Evolutionary conservation across 768 basidiomycete species (phyloP), one percentile per base, ranked within the genome.

Genomic region (Tulasnella calospora): DNA sequence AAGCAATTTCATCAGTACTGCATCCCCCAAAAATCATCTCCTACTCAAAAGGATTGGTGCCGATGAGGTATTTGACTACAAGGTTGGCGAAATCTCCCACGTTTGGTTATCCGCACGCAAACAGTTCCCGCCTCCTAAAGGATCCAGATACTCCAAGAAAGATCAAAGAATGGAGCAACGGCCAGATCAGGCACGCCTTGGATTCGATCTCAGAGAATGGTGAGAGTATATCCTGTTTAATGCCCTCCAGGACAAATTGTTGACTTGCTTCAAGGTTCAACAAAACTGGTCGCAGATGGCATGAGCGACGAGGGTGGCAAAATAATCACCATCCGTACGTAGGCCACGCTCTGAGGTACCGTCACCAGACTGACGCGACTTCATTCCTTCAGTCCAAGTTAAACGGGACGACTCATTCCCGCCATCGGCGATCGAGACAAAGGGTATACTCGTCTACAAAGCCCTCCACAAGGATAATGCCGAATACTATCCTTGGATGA

Each of bases 41-140:
- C 81, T 86, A 17, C 80, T 88, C 33, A 84, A 84, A 67, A 79
- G 81, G 1, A 80, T 87, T 15, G 88, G 89, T 7, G 89, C 88
- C 0, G 83, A 85, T 44, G 84, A 83, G 8, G 85, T 86, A 9
- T 85, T 87, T 77, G 86, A 88, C 80, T 82, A 85, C 79, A 82
- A 80, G 46, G 80, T 75, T 30, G 33, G 74, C 15, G 27, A 67
- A 35, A 67, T 33, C 6, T 15, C 30, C 51, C 46, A 10, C 46
- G 7, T 19, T 35, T 44, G 7, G 71, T 17, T 73, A 73, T 38
- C 21, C 71, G 36, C 17, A 27, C 0, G 38, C 74, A 12, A 75
- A 41, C 74, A 19, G 47, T 21, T 57, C 55, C 8, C 30, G 44
- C 21, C 27, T 7, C 23, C n/a, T 75, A 33, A 30, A 76, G 75